phyloP scores from a whole-genome alignment of 306 rosid species.

The Lithocarpus polystachyus region DNA sequence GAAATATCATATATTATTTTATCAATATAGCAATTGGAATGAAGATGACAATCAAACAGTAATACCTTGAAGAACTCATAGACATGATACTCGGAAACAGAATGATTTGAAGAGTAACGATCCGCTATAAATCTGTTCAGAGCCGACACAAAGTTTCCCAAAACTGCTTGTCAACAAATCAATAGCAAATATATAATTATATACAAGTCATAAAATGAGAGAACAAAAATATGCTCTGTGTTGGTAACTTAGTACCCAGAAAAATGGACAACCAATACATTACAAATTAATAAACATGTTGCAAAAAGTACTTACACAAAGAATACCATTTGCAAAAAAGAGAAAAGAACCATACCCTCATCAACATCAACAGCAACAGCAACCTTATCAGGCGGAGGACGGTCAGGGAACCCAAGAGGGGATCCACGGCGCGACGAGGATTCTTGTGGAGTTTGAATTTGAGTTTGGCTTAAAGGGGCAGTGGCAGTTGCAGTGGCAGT shows the following conservation, averaged over 20 bases:
- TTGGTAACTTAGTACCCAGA: background rate
- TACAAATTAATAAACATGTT: background rate
- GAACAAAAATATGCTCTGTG: background rate
- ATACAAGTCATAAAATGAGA: no score
- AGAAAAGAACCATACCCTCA: conserved; percentile 57
- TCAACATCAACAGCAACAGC: conserved; percentile 90
- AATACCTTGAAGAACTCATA: conserved; percentile 93
- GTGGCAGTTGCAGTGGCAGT: background rate
- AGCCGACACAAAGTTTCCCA: conserved; percentile 90
- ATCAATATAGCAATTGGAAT: background rate
- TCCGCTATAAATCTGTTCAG: conserved; percentile 88
- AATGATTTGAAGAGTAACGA: conserved; percentile 61
- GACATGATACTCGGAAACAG: conserved; percentile 87
- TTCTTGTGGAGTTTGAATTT: conserved; percentile 4
- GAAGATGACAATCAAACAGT: background rate
- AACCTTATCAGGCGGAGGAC: conserved; percentile 39
- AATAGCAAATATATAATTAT: conserved; percentile 3
- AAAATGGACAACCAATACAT: background rate
- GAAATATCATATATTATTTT: no score
- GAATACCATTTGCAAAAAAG: no score
- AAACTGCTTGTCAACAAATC: conserved; percentile 42
- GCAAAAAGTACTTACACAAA: background rate
- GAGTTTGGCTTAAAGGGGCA: background rate
- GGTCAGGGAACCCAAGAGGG: conserved; percentile 36
- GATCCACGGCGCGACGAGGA: conserved; percentile 15